phyloP scores from a whole-genome alignment of 768 basidiomycete species.

The Pleurotus eryngii region DNA sequence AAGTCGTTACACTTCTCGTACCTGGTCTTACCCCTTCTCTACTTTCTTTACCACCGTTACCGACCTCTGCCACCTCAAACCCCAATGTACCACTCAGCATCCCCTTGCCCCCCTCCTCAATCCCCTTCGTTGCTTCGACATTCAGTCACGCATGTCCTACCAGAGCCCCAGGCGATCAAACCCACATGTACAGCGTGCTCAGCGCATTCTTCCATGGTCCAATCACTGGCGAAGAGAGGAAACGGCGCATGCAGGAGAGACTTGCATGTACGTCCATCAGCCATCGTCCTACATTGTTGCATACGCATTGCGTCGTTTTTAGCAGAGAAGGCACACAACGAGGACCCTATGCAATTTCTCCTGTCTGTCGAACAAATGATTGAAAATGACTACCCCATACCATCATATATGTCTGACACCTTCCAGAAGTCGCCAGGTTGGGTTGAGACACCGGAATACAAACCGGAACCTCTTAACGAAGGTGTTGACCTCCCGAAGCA shows the following conservation, averaged over 20 bases:
- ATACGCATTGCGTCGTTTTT: constrained; percentile 8
- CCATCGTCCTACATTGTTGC: neutral
- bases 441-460: constrained; percentile 70
- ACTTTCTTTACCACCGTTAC: constrained; percentile 69
- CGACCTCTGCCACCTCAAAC: constrained; percentile 61
- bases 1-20: constrained; percentile 75
- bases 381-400: constrained; percentile 90
- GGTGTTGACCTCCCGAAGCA: constrained; percentile 18
- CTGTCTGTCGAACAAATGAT: constrained; percentile 84
- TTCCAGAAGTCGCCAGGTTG: constrained; percentile 67
- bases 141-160: constrained; percentile 96
- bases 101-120: constrained; percentile 29
- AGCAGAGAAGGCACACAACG: constrained; percentile 62
- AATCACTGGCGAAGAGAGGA: constrained; percentile 77
- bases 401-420: constrained; percentile 77
- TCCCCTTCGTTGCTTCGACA: constrained; percentile 69
- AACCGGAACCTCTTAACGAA: neutral
- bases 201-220: constrained; percentile 81
- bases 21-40: constrained; percentile 81
- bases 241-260: constrained; percentile 47
- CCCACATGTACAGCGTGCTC: constrained; percentile 81
- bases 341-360: constrained; percentile 67
- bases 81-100: constrained; percentile 45
- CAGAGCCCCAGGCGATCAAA: constrained; percentile 85
- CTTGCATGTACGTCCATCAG: constrained; percentile 29